Conservation (phyloP, 495 filamentous ascomycete species). For the Aspergillus wentii region DNA sequence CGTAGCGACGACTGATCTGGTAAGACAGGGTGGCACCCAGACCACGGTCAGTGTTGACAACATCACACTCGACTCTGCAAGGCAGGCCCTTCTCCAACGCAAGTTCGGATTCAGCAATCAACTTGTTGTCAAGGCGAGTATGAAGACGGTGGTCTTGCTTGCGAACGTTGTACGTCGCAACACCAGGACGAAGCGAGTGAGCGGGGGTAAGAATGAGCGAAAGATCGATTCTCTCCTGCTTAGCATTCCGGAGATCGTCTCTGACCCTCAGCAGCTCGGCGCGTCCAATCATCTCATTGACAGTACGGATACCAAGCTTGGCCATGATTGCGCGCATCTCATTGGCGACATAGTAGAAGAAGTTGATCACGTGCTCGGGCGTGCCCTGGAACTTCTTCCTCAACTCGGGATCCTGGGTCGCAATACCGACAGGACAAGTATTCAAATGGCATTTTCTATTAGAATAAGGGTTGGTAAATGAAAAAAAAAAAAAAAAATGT, state of each 20-base stretch:
- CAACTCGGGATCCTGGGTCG: slow-evolving; percentile 92
- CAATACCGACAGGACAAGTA: slow-evolving; percentile 95
- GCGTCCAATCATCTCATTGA: slow-evolving; percentile 98
- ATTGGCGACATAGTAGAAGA: slow-evolving; percentile 99
- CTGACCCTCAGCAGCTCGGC: slow-evolving; percentile 83
- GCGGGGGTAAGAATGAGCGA: slow-evolving; percentile 95
- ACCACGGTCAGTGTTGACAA: slow-evolving; percentile 96
- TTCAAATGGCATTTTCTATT: slow-evolving; percentile 54
- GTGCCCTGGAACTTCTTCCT: slow-evolving; percentile 93
- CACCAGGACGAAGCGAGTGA: slow-evolving; percentile 91
- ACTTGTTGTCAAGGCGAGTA: slow-evolving; percentile 94
- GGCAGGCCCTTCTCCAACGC: slow-evolving; percentile 95
- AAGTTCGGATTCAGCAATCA: slow-evolving; percentile 95
- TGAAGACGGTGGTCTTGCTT: slow-evolving; percentile 97
- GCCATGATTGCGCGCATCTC: slow-evolving; percentile 99
- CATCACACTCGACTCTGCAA: slow-evolving; percentile 92
- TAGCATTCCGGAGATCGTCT: slow-evolving; percentile 81
- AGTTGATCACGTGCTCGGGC: slow-evolving; percentile 98
- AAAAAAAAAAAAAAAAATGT: too few relatives aligned
- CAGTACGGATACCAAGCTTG: slow-evolving; percentile 85
- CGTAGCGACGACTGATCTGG: slow-evolving; percentile 89
- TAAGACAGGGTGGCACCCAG: slow-evolving; percentile 95
- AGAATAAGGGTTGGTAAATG: not conserved
- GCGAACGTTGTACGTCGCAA: slow-evolving; percentile 97
- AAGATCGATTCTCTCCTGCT: slow-evolving; percentile 91